Base-by-base conservation (phyloP, 2,329 filamentous ascomycete species). In the Cordyceps cicadae region DNA sequence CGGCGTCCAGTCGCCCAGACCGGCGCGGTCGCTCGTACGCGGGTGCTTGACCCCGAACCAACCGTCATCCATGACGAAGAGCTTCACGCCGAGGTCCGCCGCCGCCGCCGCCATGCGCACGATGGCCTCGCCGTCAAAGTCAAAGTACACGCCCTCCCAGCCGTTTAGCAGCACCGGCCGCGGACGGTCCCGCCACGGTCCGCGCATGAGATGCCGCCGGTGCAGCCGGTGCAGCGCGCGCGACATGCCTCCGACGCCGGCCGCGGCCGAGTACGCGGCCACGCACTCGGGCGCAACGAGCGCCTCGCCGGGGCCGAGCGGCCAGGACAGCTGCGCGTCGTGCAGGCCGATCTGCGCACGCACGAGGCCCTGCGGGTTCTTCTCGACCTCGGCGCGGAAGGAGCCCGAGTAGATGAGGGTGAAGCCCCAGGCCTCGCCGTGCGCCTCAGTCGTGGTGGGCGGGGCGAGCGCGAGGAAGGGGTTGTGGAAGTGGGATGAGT, bases 351-450 rank as follows among this genome's bases (percentile, higher is more conserved):
- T 71, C 15, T 84, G 70, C 1, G 83, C 81, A 2, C 85, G 80
- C 0, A 84, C 82, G 61, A 84, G 76, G 0, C 85, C 85, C 39
- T 86, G 83, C 0, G 84, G 84, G 63, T 80, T 80, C 60, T 83
- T 83, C 65, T 87, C 84, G 0, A 86, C 78, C n/a, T 84, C 79
- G 0, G 80, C 81, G 1, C 77, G 74, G 65, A 87, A 87, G 0
- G 83, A 87, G 2, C 85, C 85, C 0, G 83, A 83, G 70, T 87
- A 87, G n/a, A 88, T 74, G 1, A 87, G 76, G 1, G 82, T 85
- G 69, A 87, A 87, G 0, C 83, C 85, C 77, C 83, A 87, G 12
- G 81, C 84, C 43, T 86, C 79, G 1, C 85, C 85, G 1, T 78
- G 75, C 0, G 79, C 77, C 65, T 88, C 85, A 0, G 84, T 87